These are phyloP conservation scores for Xylaria polymorpha DNA, from an alignment of 2,329 filamentous ascomycete genomes.

Conservation along the genomic window DNA sequence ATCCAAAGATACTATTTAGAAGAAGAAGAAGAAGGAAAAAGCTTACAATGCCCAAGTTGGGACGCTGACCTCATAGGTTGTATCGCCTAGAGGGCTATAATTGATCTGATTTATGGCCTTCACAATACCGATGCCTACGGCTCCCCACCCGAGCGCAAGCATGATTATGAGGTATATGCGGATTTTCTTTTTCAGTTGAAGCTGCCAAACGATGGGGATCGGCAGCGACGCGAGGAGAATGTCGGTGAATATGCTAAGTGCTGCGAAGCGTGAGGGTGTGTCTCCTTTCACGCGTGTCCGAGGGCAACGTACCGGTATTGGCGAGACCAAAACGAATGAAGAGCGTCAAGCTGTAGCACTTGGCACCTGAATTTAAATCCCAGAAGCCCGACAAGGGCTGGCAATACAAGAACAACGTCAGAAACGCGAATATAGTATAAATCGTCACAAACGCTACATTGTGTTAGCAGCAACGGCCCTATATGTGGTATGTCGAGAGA, in stretches of 20 bases:
- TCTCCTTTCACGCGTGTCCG: constrained; percentile 10
- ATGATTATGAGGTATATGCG: constrained; percentile 56
- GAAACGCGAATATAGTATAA: constrained; percentile 39
- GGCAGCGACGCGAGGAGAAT: constrained; percentile 57
- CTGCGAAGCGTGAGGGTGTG: constrained; percentile 37
- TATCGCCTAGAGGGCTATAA: constrained; percentile 48
- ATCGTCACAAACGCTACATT: constrained; percentile 35
- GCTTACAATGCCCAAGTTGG: constrained; percentile 53
- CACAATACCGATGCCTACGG: constrained; percentile 55
- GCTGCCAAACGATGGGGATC: constrained; percentile 55
- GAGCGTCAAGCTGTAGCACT: constrained; percentile 35
- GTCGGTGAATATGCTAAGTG: constrained; percentile 58
- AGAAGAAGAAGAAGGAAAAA: not conserved
- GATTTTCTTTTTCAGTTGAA: constrained; percentile 55
- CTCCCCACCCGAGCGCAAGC: constrained; percentile 57
- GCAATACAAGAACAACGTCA: constrained; percentile 40
- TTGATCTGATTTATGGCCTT: constrained; percentile 55
- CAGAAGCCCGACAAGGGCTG: constrained; percentile 39
- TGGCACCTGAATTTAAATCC: constrained; percentile 28
- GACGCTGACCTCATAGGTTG: constrained; percentile 50
- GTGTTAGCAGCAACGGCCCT: constrained; percentile 15
- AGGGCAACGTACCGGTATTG: constrained; percentile 33
- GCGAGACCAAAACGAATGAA: constrained; percentile 43
- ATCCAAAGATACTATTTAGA: not conserved
- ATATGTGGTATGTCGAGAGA: not conserved